Evolutionary conservation across 441 rosid genomes (phyloP).

Genomic region (Syzygium syzygioides): DNA sequence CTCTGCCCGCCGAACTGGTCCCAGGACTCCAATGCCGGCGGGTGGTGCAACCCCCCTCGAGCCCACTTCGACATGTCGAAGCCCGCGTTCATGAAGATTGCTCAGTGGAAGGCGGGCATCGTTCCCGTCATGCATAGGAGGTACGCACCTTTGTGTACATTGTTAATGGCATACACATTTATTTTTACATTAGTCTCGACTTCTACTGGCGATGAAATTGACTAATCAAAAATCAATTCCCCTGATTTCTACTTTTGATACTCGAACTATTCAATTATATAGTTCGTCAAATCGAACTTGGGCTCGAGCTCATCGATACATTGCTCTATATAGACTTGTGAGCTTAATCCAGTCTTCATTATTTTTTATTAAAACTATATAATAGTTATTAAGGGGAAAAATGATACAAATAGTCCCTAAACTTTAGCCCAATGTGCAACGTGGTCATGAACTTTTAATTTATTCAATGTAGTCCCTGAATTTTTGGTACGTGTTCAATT

Average conservation of each 20-base stretch:
- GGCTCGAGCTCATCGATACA: neutral
- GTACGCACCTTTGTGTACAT: slow-evolving; percentile 11
- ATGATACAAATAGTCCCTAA: too few species aligned
- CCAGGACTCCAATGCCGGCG: neutral
- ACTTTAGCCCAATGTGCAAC: too few species aligned
- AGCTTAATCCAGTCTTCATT: neutral
- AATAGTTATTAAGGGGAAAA: too few species aligned
- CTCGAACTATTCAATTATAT: neutral
- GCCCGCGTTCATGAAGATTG: slow-evolving; percentile 86
- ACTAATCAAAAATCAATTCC: neutral
- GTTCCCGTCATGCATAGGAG: slow-evolving; percentile 68
- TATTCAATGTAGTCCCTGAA: too few species aligned
- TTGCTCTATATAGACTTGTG: neutral
- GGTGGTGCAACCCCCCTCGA: neutral
- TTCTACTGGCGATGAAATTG: neutral
- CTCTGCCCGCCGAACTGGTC: neutral
- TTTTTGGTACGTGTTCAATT: too few species aligned
- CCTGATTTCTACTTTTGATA: neutral
- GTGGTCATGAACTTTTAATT: too few species aligned
- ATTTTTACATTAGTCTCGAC: neutral
- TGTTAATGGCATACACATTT: neutral
- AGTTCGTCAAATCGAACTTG: too few species aligned
- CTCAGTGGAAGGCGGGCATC: slow-evolving; percentile 74
- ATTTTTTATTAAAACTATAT: neutral
- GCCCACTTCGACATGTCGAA: slow-evolving; percentile 55